phyloP scores from a whole-genome alignment of 2,329 filamentous ascomycete species.

The Colletotrichum phormii region DNA sequence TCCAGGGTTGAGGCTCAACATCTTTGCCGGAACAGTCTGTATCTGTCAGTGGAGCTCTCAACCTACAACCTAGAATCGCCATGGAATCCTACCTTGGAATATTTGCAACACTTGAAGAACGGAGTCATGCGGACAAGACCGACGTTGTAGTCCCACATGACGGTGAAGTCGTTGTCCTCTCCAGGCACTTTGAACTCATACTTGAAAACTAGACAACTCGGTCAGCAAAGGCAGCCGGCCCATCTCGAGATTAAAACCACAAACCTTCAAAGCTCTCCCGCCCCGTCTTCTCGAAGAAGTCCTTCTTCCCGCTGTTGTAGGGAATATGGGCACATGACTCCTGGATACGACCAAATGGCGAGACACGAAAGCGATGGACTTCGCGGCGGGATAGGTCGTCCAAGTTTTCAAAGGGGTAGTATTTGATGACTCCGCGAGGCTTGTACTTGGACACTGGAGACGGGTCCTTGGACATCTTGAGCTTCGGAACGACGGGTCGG shows the following conservation, averaged over 20 bases:
- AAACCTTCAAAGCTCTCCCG: constrained; percentile 89
- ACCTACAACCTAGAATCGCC: background rate
- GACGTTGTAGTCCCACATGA: constrained; percentile 98
- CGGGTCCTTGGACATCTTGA: constrained; percentile 74
- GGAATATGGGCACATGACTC: constrained; percentile 82
- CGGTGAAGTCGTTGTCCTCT: constrained; percentile 74
- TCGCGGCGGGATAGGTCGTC: constrained; percentile 67
- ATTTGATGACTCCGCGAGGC: constrained; percentile 77
- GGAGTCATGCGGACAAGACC: constrained; percentile 94
- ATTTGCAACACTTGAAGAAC: constrained; percentile 91
- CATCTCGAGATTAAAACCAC: constrained; percentile 25
- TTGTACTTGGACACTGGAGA: constrained; percentile 71
- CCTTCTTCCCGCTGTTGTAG: constrained; percentile 94
- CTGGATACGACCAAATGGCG: constrained; percentile 72
- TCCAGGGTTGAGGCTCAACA: constrained; percentile 81
- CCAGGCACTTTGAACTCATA: constrained; percentile 83
- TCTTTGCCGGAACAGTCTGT: constrained; percentile 89
- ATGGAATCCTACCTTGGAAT: constrained; percentile 74
- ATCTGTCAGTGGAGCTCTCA: constrained; percentile 13
- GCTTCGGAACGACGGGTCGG: constrained; percentile 52
- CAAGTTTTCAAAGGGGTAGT: constrained; percentile 77
- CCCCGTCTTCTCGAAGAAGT: constrained; percentile 87
- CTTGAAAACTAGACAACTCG: constrained; percentile 74
- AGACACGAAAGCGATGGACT: constrained; percentile 73
- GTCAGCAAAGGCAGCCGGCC: constrained; percentile 14